phyloP scores from a whole-genome alignment of 352 stramenopile species.

The Phytopythium boreale region DNA sequence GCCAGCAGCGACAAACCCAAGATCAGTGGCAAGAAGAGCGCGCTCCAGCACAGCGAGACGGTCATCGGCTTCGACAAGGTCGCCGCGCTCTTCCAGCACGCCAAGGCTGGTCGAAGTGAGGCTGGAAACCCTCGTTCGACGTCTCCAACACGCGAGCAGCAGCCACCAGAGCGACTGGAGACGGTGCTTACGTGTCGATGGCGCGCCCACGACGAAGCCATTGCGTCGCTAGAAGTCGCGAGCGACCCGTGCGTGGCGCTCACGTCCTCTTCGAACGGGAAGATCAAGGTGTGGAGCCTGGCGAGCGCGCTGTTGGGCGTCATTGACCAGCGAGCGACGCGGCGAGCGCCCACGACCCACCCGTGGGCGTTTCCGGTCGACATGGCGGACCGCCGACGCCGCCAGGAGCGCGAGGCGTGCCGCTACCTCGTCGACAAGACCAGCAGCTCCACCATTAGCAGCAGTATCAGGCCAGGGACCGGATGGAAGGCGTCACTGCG shows the following conservation, averaged over 20 bases:
- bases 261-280: conserved; percentile 43
- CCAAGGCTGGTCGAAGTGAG: not conserved
- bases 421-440: conserved; percentile 29
- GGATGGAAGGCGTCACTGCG: conserved; percentile 22
- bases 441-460: conserved; percentile 4
- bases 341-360: conserved; percentile 37
- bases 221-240: conserved; percentile 40
- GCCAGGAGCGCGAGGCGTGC: conserved; percentile 38
- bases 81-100: conserved; percentile 43
- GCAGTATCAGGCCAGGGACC: not conserved
- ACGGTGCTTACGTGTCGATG: conserved; percentile 19
- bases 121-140: conserved; percentile 5
- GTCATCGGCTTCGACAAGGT: conserved; percentile 49
- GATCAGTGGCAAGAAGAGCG: conserved; percentile 6
- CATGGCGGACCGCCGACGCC: conserved; percentile 28
- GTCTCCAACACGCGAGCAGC: not conserved
- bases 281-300: conserved; percentile 62
- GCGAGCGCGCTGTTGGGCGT: conserved; percentile 37
- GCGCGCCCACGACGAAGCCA: conserved; percentile 31
- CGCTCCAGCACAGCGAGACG: conserved; percentile 60
- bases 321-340: conserved; percentile 66
- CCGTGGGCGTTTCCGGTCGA: conserved; percentile 62
- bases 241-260: conserved; percentile 40
- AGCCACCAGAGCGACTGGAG: not conserved
- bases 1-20: not conserved